These are phyloP conservation scores for Nelumbo lutea DNA, from an alignment of 164 flowering plant species.

Conservation along the genomic window DNA sequence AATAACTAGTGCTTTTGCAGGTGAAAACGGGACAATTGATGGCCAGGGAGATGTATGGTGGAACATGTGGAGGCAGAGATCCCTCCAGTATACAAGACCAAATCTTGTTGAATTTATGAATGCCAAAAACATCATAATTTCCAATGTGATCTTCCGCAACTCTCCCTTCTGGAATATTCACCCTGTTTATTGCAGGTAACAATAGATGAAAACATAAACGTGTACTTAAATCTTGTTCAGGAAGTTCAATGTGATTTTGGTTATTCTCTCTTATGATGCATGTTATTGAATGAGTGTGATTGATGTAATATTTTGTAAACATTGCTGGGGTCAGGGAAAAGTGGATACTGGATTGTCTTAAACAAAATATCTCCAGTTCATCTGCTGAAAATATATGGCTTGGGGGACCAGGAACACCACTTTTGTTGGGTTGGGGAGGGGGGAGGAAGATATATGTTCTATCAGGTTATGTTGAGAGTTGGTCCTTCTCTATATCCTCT, in stretches of 20 bases:
- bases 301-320: no score
- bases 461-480: no score
- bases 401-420: not conserved
- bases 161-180: conserved; percentile 98
- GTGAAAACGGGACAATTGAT: conserved; percentile 97
- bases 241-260: not conserved
- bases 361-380: not conserved
- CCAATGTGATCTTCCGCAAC: conserved; percentile 73
- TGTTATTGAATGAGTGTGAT: no score
- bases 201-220: not conserved
- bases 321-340: no score
- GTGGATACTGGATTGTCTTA: no score
- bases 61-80: conserved; percentile 91
- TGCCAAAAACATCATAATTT: conserved; percentile 70
- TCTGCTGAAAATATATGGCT: not conserved
- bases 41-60: conserved; percentile 98
- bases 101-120: conserved; percentile 77
- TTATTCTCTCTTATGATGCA: no score
- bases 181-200: conserved; percentile 93
- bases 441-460: no score
- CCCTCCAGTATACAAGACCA: conserved; percentile 77
- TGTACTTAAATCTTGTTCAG: not conserved
- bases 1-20: conserved; percentile 26
- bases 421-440: no score
- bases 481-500: no score